phyloP scores from a whole-genome alignment of 495 filamentous ascomycete species.

The Glarea lozoyensis region DNA sequence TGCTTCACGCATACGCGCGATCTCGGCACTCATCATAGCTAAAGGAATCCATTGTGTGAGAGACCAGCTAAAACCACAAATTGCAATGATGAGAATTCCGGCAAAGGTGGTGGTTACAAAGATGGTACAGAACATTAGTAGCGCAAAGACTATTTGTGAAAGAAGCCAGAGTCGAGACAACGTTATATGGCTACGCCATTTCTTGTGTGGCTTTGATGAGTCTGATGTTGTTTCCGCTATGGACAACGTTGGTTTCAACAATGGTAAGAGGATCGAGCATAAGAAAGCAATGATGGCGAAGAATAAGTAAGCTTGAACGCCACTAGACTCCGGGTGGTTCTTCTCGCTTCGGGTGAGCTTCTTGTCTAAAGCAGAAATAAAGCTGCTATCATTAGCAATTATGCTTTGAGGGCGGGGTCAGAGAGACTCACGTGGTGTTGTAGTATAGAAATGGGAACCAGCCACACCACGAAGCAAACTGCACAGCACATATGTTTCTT shows the following conservation, averaged over 20 bases:
- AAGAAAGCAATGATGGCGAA: constrained; percentile 4
- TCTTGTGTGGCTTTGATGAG: background rate
- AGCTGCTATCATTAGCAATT: background rate
- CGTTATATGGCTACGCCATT: background rate
- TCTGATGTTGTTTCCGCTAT: too few relatives aligned
- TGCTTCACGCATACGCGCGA: background rate
- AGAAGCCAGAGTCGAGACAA: background rate
- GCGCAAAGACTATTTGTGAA: background rate
- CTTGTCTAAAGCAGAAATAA: too few relatives aligned
- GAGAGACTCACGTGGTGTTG: constrained; percentile 5
- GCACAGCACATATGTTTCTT: background rate
- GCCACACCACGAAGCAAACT: constrained; percentile 8
- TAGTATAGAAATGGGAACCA: constrained; percentile 11
- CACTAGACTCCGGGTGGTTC: background rate
- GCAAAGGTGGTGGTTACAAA: background rate
- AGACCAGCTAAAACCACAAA: constrained; percentile 2
- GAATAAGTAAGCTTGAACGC: background rate
- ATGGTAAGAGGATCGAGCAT: background rate
- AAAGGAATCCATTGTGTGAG: constrained; percentile 2
- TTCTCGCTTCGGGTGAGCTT: background rate
- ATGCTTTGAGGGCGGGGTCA: background rate
- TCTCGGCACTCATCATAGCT: constrained; percentile 2
- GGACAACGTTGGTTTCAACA: background rate
- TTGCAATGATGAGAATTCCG: background rate
- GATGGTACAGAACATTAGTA: constrained; percentile 1